A percentile compares a stretch with the other conserved stretches of the same genome.
phyloP scores from a whole-genome alignment of 176 grass and related monocot species.

The Oropetium thomaeum region DNA sequence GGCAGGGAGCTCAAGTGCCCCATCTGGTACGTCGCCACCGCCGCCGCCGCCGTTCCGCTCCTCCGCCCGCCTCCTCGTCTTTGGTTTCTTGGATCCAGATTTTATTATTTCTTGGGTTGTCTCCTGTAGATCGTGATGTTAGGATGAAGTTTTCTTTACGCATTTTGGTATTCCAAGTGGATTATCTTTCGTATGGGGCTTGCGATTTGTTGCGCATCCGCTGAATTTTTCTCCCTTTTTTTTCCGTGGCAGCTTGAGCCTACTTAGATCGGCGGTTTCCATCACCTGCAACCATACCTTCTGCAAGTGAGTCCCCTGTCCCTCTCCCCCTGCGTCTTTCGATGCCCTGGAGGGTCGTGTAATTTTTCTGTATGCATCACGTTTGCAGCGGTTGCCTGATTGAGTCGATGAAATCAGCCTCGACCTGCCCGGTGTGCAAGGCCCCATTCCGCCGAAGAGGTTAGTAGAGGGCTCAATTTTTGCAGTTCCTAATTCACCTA shows the following conservation, averaged over 20 bases:
- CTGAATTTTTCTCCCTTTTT: neutral
- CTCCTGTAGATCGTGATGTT: neutral
- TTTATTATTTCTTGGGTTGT: neutral
- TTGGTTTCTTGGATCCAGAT: neutral
- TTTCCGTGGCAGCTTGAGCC: conserved; percentile 56
- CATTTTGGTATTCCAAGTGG: neutral
- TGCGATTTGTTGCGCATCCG: neutral
- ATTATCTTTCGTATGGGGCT: neutral
- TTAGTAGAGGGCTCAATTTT: conserved; percentile 4
- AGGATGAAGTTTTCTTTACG: neutral
- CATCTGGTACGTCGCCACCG: conserved; percentile 57
- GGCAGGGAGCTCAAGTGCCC: conserved; percentile 87
- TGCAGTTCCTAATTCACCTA: neutral
- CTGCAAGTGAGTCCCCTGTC: conserved; percentile 64
- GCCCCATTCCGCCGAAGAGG: conserved; percentile 77
- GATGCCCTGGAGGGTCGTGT: neutral
- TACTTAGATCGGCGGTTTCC: conserved; percentile 58
- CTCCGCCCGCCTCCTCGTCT: neutral
- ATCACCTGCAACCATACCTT: conserved; percentile 82
- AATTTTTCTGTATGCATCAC: neutral
- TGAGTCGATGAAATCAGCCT: conserved; percentile 73
- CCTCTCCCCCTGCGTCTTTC: neutral
- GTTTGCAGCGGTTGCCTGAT: conserved; percentile 55
- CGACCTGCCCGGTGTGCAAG: conserved; percentile 83
- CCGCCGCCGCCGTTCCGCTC: neutral